phyloP scores from a whole-genome alignment of 139 green algal species.

The Marvania coccoides region DNA sequence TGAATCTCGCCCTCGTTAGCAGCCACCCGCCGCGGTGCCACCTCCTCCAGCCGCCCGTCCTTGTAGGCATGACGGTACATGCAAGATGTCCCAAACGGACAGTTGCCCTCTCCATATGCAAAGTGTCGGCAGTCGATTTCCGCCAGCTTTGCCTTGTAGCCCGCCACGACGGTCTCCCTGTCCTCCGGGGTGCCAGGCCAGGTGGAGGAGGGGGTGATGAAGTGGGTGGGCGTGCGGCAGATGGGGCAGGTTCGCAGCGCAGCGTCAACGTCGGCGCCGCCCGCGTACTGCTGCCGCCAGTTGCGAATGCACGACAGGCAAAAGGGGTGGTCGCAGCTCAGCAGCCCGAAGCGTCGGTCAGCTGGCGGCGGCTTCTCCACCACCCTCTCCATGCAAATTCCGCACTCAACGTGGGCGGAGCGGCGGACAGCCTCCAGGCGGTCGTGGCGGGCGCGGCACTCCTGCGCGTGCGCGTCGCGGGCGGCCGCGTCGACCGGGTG shows the following conservation, averaged over 20 bases:
- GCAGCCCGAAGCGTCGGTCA: constrained; percentile 67
- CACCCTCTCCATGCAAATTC: constrained; percentile 73
- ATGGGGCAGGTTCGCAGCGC: constrained; percentile 63
- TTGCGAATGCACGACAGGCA: constrained; percentile 77
- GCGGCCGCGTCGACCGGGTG: constrained; percentile 44
- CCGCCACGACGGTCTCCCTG: constrained; percentile 45
- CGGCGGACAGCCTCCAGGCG: constrained; percentile 30
- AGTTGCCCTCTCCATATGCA: constrained; percentile 40
- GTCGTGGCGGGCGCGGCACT: constrained; percentile 45
- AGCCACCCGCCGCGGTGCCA: constrained; percentile 4
- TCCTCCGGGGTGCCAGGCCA: constrained; percentile 56
- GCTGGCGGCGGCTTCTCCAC: constrained; percentile 32
- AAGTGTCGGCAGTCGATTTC: constrained; percentile 58
- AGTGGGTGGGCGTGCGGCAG: constrained; percentile 56
- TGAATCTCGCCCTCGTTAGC: constrained; percentile 22
- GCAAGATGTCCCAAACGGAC: constrained; percentile 76
- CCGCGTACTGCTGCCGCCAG: constrained; percentile 51
- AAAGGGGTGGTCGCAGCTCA: constrained; percentile 76
- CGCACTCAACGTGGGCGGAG: constrained; percentile 51
- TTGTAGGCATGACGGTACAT: constrained; percentile 70
- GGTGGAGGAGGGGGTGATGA: constrained; percentile 53
- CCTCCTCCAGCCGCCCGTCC: constrained; percentile 44
- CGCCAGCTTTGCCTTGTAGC: constrained; percentile 47
- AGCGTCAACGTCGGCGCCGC: constrained; percentile 34
- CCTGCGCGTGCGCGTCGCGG: constrained; percentile 25